These are phyloP conservation scores for Candida suzukii DNA, from an alignment of 805 yeast genomes.

Conservation along the genomic window DNA sequence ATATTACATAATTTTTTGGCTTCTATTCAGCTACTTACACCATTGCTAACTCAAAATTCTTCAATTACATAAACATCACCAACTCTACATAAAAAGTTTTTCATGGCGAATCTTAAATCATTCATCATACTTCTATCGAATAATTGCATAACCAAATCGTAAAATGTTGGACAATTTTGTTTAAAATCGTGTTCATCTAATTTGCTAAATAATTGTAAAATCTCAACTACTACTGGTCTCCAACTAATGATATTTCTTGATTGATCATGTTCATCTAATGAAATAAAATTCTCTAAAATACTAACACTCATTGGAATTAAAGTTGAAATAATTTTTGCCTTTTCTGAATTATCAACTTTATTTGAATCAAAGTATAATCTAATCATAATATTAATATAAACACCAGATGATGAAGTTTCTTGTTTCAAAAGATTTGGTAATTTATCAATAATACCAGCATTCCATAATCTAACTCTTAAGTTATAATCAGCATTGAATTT, in stretches of 20 bases:
- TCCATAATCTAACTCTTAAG: slow-evolving; percentile 80
- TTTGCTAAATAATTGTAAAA: slow-evolving; percentile 73
- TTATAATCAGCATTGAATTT: slow-evolving; percentile 86
- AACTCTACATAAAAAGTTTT: slow-evolving; percentile 47
- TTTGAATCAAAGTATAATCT: slow-evolving; percentile 64
- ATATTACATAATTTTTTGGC: no score
- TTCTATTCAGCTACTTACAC: not conserved
- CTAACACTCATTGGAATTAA: slow-evolving; percentile 64
- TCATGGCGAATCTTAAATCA: slow-evolving; percentile 56
- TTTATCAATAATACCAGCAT: slow-evolving; percentile 86
- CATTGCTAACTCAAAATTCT: not conserved
- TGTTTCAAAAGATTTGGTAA: slow-evolving; percentile 88
- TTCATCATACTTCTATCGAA: slow-evolving; percentile 54
- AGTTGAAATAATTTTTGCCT: slow-evolving; percentile 43
- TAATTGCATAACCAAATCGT: slow-evolving; percentile 49
- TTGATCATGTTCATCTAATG: slow-evolving; percentile 71
- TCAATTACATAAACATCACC: slow-evolving; percentile 32
- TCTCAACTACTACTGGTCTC: slow-evolving; percentile 89
- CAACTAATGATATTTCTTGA: slow-evolving; percentile 75
- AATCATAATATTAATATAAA: slow-evolving; percentile 74
- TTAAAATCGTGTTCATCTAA: slow-evolving; percentile 69
- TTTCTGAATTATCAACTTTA: slow-evolving; percentile 39
- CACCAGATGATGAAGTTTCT: slow-evolving; percentile 86
- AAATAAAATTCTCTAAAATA: slow-evolving; percentile 62
- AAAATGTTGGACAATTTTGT: slow-evolving; percentile 51